Conservation (phyloP, 2,329 filamentous ascomycete genomes). For the Claviceps purpurea region DNA sequence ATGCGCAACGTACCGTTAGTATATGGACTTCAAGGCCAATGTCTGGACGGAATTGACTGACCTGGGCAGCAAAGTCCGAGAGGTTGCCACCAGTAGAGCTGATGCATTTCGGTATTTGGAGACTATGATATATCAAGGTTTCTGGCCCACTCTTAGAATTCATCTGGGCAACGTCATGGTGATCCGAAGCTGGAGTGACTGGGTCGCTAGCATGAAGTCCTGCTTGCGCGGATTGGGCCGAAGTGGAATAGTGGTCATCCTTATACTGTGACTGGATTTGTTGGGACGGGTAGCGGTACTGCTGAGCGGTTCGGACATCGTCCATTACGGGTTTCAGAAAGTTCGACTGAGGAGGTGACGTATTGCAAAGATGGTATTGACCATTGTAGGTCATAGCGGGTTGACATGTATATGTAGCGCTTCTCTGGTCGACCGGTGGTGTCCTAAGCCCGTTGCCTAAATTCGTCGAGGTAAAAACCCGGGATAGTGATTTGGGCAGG, state of each 20-base stretch:
- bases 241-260: background rate
- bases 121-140: slow-evolving; percentile 40
- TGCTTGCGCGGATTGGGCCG: slow-evolving; percentile 4
- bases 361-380: slow-evolving; percentile 29
- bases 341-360: slow-evolving; percentile 19
- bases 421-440: slow-evolving; percentile 40
- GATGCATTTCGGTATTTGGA: slow-evolving; percentile 65
- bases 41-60: slow-evolving; percentile 24
- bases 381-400: slow-evolving; percentile 32
- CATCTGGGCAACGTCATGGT: slow-evolving; percentile 15
- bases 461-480: slow-evolving; percentile 9
- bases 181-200: slow-evolving; percentile 24
- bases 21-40: background rate
- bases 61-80: slow-evolving; percentile 72
- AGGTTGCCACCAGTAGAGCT: slow-evolving; percentile 62
- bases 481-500: slow-evolving; percentile 13
- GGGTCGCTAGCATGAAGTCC: slow-evolving; percentile 22
- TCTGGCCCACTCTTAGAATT: slow-evolving; percentile 26
- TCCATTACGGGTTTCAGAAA: slow-evolving; percentile 18
- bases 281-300: slow-evolving; percentile 18
- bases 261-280: slow-evolving; percentile 9
- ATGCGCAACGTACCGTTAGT: background rate
- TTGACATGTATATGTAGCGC: slow-evolving; percentile 39
- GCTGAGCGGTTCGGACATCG: slow-evolving; percentile 20
- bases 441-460: slow-evolving; percentile 31